Conservation (phyloP, 2,329 filamentous ascomycete species). For the Trichophyton benhamiae region DNA sequence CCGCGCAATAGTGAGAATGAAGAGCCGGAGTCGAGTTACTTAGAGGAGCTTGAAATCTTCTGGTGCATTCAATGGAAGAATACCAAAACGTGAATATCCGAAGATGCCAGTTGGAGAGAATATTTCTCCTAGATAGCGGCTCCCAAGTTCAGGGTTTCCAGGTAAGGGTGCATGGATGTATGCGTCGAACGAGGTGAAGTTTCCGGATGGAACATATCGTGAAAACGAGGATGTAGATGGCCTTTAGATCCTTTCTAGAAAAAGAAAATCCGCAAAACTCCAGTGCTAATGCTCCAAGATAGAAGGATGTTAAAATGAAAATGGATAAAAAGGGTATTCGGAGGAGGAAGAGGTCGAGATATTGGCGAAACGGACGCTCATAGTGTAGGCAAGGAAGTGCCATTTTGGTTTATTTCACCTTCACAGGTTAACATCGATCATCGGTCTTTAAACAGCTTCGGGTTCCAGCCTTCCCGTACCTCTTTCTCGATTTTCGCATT, state of each 20-base stretch:
- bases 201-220: neutral
- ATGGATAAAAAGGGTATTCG: neutral
- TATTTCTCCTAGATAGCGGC: neutral
- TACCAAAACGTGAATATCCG: neutral
- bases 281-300: constrained; percentile 1
- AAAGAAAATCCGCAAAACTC: neutral
- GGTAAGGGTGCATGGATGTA: neutral
- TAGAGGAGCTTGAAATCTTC: neutral
- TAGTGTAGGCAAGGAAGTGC: neutral
- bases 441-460: constrained; percentile 85
- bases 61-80: neutral
- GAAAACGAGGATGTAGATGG: neutral
- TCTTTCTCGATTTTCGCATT: constrained; percentile 65
- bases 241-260: neutral
- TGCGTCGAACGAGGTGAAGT: neutral
- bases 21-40: no score
- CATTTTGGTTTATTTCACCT: constrained; percentile 2
- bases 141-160: neutral
- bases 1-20: no score
- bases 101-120: neutral
- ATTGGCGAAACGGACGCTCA: neutral
- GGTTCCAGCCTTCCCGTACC: constrained; percentile 75
- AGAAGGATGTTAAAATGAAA: neutral
- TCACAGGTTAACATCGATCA: constrained; percentile 24
- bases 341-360: neutral